Conservation (phyloP, 345 rosid species). For the Excoecaria agallocha region DNA sequence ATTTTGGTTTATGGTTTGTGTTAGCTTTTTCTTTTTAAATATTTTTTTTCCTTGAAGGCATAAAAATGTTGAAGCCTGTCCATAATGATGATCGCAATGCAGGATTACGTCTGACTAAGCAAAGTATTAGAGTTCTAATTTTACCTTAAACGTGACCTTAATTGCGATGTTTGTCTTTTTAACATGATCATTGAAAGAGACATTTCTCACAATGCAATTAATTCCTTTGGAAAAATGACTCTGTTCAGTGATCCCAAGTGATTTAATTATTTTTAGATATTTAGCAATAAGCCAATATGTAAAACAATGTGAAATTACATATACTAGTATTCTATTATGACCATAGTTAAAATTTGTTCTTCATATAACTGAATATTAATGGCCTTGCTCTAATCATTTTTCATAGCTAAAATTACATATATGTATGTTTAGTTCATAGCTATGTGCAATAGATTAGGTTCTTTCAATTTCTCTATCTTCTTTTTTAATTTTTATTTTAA, state of each 20-base stretch:
- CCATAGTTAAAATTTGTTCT: background rate
- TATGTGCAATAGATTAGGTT: background rate
- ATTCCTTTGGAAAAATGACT: background rate
- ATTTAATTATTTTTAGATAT: background rate
- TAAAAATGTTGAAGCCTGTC: background rate
- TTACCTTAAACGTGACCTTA: background rate
- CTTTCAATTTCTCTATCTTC: background rate
- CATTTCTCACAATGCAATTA: background rate
- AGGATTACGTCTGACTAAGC: background rate
- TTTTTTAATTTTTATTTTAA: background rate
- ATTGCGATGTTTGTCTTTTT: background rate
- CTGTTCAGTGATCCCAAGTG: background rate
- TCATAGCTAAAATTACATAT: background rate
- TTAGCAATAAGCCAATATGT: background rate
- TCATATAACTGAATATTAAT: background rate
- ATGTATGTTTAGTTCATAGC: background rate
- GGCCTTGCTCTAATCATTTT: background rate
- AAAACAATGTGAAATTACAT: too few species aligned
- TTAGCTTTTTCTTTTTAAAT: too few species aligned
- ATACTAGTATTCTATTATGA: background rate
- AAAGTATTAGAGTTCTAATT: background rate
- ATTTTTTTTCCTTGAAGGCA: background rate
- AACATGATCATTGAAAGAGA: background rate
- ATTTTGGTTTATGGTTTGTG: background rate
- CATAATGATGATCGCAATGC: background rate